Evolutionary conservation across 371 early-diverging fungal genomes (phyloP).

Genomic region (Rhizomucor miehei): DNA sequence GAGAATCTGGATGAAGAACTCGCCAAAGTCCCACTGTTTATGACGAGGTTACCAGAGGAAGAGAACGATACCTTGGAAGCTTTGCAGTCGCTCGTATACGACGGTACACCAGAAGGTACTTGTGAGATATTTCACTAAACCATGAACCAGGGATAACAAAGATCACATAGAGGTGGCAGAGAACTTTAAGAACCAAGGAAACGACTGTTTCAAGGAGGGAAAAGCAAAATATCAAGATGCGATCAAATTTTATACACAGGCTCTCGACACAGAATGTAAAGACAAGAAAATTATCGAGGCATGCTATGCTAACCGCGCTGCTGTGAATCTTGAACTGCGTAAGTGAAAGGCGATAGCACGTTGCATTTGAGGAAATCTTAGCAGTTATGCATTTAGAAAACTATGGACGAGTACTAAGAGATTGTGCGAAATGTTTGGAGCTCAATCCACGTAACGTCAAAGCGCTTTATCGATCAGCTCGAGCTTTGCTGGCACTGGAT

Average conservation of each 20-base stretch:
- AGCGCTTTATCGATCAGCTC: slow-evolving; percentile 88
- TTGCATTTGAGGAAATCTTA: not conserved
- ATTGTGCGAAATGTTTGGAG: slow-evolving; percentile 85
- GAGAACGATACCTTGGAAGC: slow-evolving; percentile 83
- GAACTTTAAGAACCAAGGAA: slow-evolving; percentile 96
- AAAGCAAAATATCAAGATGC: slow-evolving; percentile 74
- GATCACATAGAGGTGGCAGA: slow-evolving; percentile 74
- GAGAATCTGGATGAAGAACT: slow-evolving; percentile 59
- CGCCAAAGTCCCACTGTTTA: slow-evolving; percentile 88
- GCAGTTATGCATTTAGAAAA: slow-evolving; percentile 45
- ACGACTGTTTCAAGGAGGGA: slow-evolving; percentile 83
- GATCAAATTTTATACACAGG: slow-evolving; percentile 83
- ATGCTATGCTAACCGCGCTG: slow-evolving; percentile 88
- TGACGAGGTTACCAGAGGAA: slow-evolving; percentile 76
- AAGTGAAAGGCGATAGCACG: slow-evolving; percentile 15
- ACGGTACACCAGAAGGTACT: slow-evolving; percentile 93
- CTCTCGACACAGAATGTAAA: slow-evolving; percentile 75
- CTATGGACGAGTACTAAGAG: slow-evolving; percentile 80
- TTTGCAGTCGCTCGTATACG: slow-evolving; percentile 84
- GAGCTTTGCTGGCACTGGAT: slow-evolving; percentile 78
- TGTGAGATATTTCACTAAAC: not conserved
- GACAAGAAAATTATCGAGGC: slow-evolving; percentile 75
- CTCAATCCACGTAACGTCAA: slow-evolving; percentile 82
- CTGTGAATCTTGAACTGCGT: slow-evolving; percentile 88
- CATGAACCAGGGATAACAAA: not conserved